Evolutionary conservation across 2,329 filamentous ascomycete genomes (phyloP), one percentile per base, ranked within the genome.

Genomic region (Drechslerella dactyloides): DNA sequence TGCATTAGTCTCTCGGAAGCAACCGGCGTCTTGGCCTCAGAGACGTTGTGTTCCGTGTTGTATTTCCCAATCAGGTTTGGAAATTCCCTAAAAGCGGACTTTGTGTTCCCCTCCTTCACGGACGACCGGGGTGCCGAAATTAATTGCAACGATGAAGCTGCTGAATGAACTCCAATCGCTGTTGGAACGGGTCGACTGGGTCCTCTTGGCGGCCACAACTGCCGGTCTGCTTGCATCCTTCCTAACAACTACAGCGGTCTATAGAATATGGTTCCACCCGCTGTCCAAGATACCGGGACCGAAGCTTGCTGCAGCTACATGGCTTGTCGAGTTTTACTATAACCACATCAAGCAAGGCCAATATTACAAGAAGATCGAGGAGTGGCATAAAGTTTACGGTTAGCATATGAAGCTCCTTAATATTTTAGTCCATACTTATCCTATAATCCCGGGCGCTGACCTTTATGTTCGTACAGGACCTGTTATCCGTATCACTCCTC

Each of bases 251-350:
- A 56, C 46, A 13, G 58, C 59, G 23, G 37, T 77, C 10, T 76
- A 78, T 35, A 75, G 77, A 8, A 42, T 78, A 19, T 77, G 75
- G 74, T 77, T 79, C 46, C 77, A 79, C 50, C 78, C 78, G 2
- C 74, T 79, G 1, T 72, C 77, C 19, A 76, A 76, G 35, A 70
- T 78, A n/a, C 77, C 78, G 0, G 78, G 77, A 0, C 78, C 78
- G 0, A 65, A 70, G 6, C 55, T 76, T 5, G 65, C 76, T 17
- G 75, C 76, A 8, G 73, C 74, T 1, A 73, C 70, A 1, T 73
- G 74, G 37, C 61, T 74, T 0, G 58, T 61, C 13, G 58, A 61
- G 15, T 61, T 61, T 52, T 61, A 54, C n/a, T 61, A 61, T 61
- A 61, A 61, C 21, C 24, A 46, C 23, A 52, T 52, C 19, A 19